Conservation (phyloP, 306 rosid genomes). For the Acacia crassicarpa region DNA sequence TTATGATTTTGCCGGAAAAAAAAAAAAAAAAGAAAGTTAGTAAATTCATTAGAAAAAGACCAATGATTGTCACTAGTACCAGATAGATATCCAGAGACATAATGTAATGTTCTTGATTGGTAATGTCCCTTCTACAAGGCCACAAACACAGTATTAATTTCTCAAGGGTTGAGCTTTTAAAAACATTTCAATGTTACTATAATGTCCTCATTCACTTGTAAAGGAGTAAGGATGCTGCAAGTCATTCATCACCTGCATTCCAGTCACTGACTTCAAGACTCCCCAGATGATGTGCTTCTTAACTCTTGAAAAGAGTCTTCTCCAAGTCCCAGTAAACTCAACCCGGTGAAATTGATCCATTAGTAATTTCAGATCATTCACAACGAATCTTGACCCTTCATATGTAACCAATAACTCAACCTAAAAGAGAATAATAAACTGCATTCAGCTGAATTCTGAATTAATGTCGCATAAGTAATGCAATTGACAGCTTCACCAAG, state of each 20-base stretch:
- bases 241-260: slow-evolving; percentile 85
- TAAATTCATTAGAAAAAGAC: slow-evolving; percentile 17
- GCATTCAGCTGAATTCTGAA: slow-evolving; percentile 25
- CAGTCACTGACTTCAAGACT: slow-evolving; percentile 97
- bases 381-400: slow-evolving; percentile 94
- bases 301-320: slow-evolving; percentile 90
- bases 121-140: background rate
- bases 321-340: slow-evolving; percentile 97
- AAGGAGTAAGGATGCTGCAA: slow-evolving; percentile 15
- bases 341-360: slow-evolving; percentile 96
- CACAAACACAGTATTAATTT: slow-evolving; percentile 11
- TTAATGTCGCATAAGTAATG: slow-evolving; percentile 11
- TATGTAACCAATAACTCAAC: slow-evolving; percentile 91
- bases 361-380: slow-evolving; percentile 92
- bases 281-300: slow-evolving; percentile 99
- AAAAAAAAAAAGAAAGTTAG: background rate
- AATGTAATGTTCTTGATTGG: background rate
- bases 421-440: slow-evolving; percentile 38
- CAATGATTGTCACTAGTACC: slow-evolving; percentile 6
- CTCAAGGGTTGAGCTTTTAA: background rate
- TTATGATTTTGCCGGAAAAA: slow-evolving; percentile 29
- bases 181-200: background rate
- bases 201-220: slow-evolving; percentile 8
- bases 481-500: slow-evolving; percentile 25
- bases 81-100: slow-evolving; percentile 4